Percentiles rank a stretch among this genome's conserved stretches.
Conservation (phyloP, 768 basidiomycete species). For the Leccinellum luteum region DNA sequence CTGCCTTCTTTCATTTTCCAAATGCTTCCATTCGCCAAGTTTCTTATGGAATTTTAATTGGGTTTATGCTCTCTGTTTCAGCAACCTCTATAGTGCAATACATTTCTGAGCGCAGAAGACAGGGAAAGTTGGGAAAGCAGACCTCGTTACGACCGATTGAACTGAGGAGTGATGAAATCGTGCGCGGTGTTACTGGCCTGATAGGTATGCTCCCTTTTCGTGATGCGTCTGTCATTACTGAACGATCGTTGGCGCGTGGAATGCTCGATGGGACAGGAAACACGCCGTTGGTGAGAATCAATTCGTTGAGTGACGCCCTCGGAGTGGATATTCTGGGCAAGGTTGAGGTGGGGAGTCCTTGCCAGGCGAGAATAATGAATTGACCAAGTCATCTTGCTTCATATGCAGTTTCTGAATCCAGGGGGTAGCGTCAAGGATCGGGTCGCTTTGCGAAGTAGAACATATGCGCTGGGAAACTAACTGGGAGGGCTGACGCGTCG, state of each 20-base stretch:
- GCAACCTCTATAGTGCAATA: constrained; percentile 61
- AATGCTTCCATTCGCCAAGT: constrained; percentile 34
- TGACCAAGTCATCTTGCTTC: constrained; percentile 44
- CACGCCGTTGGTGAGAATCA: constrained; percentile 89
- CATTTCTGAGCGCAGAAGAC: constrained; percentile 48
- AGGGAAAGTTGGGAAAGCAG: constrained; percentile 29
- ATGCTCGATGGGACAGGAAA: constrained; percentile 57
- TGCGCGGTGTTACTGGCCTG: constrained; percentile 76
- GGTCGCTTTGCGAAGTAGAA: constrained; percentile 83
- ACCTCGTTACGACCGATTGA: constrained; percentile 59
- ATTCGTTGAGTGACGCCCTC: constrained; percentile 84
- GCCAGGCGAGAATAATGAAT: not conserved
- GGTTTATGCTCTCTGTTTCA: constrained; percentile 73
- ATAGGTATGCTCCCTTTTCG: constrained; percentile 59
- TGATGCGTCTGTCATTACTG: not conserved
- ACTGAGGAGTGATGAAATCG: constrained; percentile 71
- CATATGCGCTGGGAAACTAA: not conserved
- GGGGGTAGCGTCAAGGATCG: constrained; percentile 98
- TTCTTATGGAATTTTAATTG: constrained; percentile 60
- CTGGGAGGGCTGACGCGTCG: not conserved
- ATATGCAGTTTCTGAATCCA: constrained; percentile 82
- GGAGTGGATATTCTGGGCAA: constrained; percentile 96
- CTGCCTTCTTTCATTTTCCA: constrained; percentile 23
- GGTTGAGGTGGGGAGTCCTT: constrained; percentile 64
- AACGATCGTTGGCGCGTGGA: not conserved